Percentiles rank a stretch among this genome's conserved stretches.
Conservation (phyloP, 1,284 basidiomycete species). For the Ustilago bromivora region DNA sequence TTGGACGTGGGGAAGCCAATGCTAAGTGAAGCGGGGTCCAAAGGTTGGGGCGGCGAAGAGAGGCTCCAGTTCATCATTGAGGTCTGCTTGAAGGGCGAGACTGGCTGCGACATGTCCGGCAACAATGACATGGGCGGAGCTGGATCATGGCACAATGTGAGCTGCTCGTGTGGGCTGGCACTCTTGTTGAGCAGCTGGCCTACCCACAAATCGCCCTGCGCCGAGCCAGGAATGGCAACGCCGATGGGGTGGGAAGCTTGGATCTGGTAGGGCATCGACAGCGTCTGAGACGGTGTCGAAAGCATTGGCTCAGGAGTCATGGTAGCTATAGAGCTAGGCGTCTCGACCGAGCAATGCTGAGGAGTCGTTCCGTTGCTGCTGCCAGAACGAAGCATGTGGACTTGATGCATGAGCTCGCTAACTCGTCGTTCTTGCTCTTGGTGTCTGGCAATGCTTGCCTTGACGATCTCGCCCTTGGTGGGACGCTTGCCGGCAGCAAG, state of each 20-base stretch:
- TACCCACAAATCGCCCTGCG: constrained; percentile 36
- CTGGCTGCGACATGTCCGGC: constrained; percentile 25
- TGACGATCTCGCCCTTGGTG: constrained; percentile 57
- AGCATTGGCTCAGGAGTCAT: constrained; percentile 20
- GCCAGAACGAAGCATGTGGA: constrained; percentile 35
- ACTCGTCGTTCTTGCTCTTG: constrained; percentile 48
- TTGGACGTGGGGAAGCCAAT: constrained; percentile 13
- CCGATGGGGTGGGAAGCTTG: constrained; percentile 41
- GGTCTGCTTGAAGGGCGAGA: constrained; percentile 50
- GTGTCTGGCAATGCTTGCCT: constrained; percentile 44
- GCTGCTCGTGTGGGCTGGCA: constrained; percentile 6
- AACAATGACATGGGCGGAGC: constrained; percentile 19
- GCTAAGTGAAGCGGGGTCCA: constrained; percentile 26
- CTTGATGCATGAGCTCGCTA: constrained; percentile 33
- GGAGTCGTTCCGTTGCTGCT: constrained; percentile 8
- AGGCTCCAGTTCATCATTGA: constrained; percentile 44
- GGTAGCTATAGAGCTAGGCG: constrained; percentile 8
- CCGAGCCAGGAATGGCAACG: not conserved
- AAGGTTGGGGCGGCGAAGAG: constrained; percentile 24
- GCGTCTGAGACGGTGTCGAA: constrained; percentile 8
- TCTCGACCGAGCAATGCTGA: constrained; percentile 18
- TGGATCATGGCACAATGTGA: constrained; percentile 12
- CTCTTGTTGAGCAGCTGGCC: constrained; percentile 45
- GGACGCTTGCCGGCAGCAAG: constrained; percentile 40
- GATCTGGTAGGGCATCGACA: constrained; percentile 35